Conservation (phyloP, 345 rosid genomes). For the Triadica sebifera region DNA sequence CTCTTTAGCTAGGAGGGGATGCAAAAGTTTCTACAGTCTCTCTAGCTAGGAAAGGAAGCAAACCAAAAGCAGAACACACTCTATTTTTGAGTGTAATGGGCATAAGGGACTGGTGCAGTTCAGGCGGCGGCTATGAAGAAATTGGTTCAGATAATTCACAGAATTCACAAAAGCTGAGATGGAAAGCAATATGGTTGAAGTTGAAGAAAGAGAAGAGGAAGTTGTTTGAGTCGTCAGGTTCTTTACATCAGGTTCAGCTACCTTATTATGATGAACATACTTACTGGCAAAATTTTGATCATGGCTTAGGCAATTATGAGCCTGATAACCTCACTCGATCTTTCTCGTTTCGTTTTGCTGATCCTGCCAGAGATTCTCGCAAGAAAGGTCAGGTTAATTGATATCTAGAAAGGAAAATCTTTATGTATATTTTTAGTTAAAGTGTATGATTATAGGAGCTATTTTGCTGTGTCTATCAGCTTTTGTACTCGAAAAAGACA, state of each 20-base stretch:
- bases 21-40: no score
- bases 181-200: constrained; percentile 41
- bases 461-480: no score
- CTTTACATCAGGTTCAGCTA: neutral
- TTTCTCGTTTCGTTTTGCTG: constrained; percentile 46
- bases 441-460: no score
- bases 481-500: no score
- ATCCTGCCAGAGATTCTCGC: constrained; percentile 22
- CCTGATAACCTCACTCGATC: constrained; percentile 45
- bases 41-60: no score
- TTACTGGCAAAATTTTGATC: constrained; percentile 52
- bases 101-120: constrained; percentile 22
- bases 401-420: no score
- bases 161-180: constrained; percentile 26
- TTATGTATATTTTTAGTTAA: no score
- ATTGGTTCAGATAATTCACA: neutral
- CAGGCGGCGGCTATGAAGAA: constrained; percentile 8
- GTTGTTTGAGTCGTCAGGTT: constrained; percentile 21
- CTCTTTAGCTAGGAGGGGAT: no score
- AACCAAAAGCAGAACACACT: no score
- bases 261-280: constrained; percentile 35
- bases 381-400: constrained; percentile 10
- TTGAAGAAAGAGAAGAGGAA: constrained; percentile 36
- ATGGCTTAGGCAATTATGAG: constrained; percentile 40
- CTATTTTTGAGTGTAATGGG: constrained; percentile 20